Percentiles rank a stretch among this genome's conserved stretches.
phyloP scores from a whole-genome alignment of 345 rosid genomes.

The Aquilaria malaccensis region DNA sequence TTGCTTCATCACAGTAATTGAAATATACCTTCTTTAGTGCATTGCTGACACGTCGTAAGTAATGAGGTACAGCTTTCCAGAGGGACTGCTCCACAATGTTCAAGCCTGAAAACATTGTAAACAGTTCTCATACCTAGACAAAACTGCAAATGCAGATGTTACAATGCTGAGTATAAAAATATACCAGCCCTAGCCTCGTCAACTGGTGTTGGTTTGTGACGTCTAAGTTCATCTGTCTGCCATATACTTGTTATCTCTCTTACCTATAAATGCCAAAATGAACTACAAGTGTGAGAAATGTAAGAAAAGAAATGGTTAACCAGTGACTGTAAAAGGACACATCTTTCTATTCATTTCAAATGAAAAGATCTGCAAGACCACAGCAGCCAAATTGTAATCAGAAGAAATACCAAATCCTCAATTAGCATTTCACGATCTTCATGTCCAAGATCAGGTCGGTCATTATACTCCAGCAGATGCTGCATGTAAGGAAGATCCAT shows the following conservation, averaged over 20 bases:
- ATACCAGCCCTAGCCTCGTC: slow-evolving; percentile 96
- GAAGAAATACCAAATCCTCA: slow-evolving; percentile 78
- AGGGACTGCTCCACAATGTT: slow-evolving; percentile 98
- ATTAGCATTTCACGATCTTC: slow-evolving; percentile 89
- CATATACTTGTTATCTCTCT: slow-evolving; percentile 88
- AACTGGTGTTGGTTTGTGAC: slow-evolving; percentile 87
- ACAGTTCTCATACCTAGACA: neutral
- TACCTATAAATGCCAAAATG: slow-evolving; percentile 37
- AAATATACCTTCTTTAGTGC: slow-evolving; percentile 68
- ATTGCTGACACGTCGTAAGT: slow-evolving; percentile 85
- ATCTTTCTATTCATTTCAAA: slow-evolving; percentile 1
- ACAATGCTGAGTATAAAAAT: slow-evolving; percentile 7
- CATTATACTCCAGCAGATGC: slow-evolving; percentile 90
- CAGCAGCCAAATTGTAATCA: neutral
- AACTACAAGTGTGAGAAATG: slow-evolving; percentile 1
- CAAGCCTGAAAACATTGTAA: slow-evolving; percentile 43
- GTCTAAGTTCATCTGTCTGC: slow-evolving; percentile 98
- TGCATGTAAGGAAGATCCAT: slow-evolving; percentile 26
- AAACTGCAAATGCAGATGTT: neutral
- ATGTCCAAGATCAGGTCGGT: slow-evolving; percentile 77
- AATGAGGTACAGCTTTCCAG: slow-evolving; percentile 93
- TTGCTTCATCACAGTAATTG: slow-evolving; percentile 7
- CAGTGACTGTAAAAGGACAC: neutral
- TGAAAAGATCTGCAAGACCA: neutral
- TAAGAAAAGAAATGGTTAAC: neutral